Base-by-base conservation (phyloP, 352 stramenopile species). In the Phytophthora quininea region DNA sequence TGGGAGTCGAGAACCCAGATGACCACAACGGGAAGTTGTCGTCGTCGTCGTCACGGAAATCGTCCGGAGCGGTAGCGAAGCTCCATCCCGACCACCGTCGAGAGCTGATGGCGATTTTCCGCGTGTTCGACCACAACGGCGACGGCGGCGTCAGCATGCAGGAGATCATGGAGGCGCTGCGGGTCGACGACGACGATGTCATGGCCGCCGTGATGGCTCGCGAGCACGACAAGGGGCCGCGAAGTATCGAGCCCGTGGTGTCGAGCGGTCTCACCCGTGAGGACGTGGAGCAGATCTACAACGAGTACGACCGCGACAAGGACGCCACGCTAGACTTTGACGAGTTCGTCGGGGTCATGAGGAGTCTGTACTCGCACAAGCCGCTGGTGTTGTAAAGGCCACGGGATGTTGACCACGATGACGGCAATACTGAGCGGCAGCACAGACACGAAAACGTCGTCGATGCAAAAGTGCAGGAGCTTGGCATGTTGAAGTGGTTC, bases 91-190 rank as follows among this genome's bases (percentile, higher is more conserved):
- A 90, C 35, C 67, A 88, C 4, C 64, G 76, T 24, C 54, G n/a
- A 2, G 80, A 91, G 55, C 58, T 93, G 54, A 62, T 84, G 19
- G 79, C 72, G 0, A 91, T 93, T 46, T 93, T 91, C 42, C 76
- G 69, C 0, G 75, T 93, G 10, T 93, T 93, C 54, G 84, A 91
- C 67, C 74, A 75, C n/a, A 80, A 93, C 53, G 70, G 74, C 1
- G 83, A 90, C 49, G 84, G 84, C 6, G 77, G 78, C 6, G 80
- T 93, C 52, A 87, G 74, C 19, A 79, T 90, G 52, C 69, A 90
- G n/a, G 84, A 93, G 64, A 84, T 93, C 53, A 75, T 93, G 64
- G 84, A 91, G 31, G 80, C 80, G 8, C 56, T 93, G 32, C 76
- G 81, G 2, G 82, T 89, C 1, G 79, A 90, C 11, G 80, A 93